Evolutionary conservation across 768 basidiomycete genomes (phyloP), one percentile per base, ranked within the genome.

Genomic region (Naganishia kalamii): DNA sequence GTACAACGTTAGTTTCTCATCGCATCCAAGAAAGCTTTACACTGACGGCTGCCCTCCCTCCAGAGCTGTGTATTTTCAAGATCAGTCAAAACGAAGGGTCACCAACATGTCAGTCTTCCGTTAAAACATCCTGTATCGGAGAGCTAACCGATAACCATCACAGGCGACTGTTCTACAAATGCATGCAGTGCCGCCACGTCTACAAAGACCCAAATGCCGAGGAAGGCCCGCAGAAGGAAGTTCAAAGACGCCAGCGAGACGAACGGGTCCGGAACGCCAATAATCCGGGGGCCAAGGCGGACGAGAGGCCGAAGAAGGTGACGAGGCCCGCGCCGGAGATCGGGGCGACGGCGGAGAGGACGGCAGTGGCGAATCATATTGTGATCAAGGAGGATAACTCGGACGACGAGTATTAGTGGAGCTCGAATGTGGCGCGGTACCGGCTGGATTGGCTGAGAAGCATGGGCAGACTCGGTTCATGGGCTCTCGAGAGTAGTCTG

Each of bases 11-110:
- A 70, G 88, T 81, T n/a, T 30, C 15, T 13, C 11, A 8, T 29
- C 33, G 5, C 25, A 3, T 29, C 0, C 4, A 8, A 43, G 67
- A 62, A 52, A 32, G 33, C 13, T 46, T 66, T 35, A 30, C 21
- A 49, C 50, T 29, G 49, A 37, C n/a, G 10, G 50, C 63, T 33
- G 59, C 29, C 60, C 63, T 63, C 21, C 49, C 54, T 68, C n/a
- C 72, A 98, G 93, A 74, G 85, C 90, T 57, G 93, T 98, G 4
- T 85, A 89, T 75, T 98, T 88, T 78, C 94, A 97, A 78, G 94
- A 97, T 78, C 94, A 98, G 77, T 96, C 92, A 19, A 93, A 94
- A 76, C 87, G 94, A 62, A 91, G 90, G 72, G 91, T 94, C 75
- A 97, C 94, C 40, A 75, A 75, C 62, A 77, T 77, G 68, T 65